A percentile compares a stretch with the other conserved stretches of the same genome.
Conservation (phyloP, 495 filamentous ascomycete genomes). For the Hyaloscypha finlandica region DNA sequence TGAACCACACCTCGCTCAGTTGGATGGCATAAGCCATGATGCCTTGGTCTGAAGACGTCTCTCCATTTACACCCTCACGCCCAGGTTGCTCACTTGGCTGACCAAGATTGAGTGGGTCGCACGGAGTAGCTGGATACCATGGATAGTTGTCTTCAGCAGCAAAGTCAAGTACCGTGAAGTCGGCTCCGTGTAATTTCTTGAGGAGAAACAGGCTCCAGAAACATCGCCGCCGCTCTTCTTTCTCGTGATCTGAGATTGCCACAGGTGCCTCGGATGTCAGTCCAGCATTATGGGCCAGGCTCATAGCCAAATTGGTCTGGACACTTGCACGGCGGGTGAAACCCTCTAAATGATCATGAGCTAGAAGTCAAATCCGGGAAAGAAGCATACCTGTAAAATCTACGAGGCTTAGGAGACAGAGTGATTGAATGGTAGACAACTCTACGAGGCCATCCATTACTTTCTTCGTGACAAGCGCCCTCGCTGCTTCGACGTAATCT, state of each 20-base stretch:
- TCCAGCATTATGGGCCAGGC: slow-evolving; percentile 47
- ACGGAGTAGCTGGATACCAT: slow-evolving; percentile 34
- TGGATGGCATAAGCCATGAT: slow-evolving; percentile 51
- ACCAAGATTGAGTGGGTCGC: slow-evolving; percentile 26
- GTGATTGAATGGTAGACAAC: slow-evolving; percentile 48
- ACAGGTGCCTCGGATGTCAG: slow-evolving; percentile 39
- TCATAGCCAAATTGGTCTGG: slow-evolving; percentile 50
- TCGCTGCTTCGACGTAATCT: slow-evolving; percentile 46
- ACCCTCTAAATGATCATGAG: slow-evolving; percentile 38
- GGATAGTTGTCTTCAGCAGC: slow-evolving; percentile 41
- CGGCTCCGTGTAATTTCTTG: slow-evolving; percentile 47
- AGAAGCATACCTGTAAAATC: slow-evolving; percentile 46
- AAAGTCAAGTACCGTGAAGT: slow-evolving; percentile 43
- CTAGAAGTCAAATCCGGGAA: neutral
- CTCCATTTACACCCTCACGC: neutral
- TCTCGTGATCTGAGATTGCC: slow-evolving; percentile 26
- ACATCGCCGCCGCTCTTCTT: slow-evolving; percentile 48
- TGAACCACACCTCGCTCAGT: slow-evolving; percentile 47
- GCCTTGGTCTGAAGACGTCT: slow-evolving; percentile 38
- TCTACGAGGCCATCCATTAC: slow-evolving; percentile 48
- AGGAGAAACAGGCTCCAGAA: slow-evolving; percentile 53
- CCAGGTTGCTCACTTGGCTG: neutral
- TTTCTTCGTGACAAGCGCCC: slow-evolving; percentile 44
- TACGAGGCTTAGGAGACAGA: slow-evolving; percentile 48
- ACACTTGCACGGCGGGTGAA: slow-evolving; percentile 50